Evolutionary conservation across 768 basidiomycete genomes (phyloP), one percentile per base, ranked within the genome.

Genomic region (Lentinula lateritia): DNA sequence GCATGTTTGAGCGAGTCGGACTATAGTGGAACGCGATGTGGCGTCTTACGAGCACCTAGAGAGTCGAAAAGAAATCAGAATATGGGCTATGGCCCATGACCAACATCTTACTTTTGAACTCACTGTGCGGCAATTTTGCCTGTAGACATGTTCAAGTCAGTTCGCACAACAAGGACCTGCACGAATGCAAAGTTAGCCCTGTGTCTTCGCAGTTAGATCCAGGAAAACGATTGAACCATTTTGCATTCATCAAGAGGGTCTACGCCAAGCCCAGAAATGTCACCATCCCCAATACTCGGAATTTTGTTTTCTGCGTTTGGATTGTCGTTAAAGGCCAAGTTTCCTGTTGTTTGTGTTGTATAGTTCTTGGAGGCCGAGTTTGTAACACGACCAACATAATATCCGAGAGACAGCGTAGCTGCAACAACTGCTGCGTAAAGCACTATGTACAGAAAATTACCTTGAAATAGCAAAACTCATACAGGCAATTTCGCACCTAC

Each of bases 121-220:
- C 74, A 83, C 72, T 85, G 83, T 36, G 83, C 83, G 1, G 82
- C 83, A 39, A 84, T 79, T 66, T 82, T 71, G 3, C 70, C 70
- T 1, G 68, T 62, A 5, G 65, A 55, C 70, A 71, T 71, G 18
- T 67, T 66, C 41, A 71, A 58, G 50, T 71, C 71, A 5, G 77
- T 77, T 61, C 79, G 76, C 9, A 88, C 86, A 34, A 86, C 80
- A 60, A 89, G 74, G 32, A 84, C 85, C 80, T 84, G 63, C 16
- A 45, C 55, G n/a, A 35, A 16, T 34, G 34, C 20, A 38, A n/a
- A n/a, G n/a, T 66, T 54, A 43, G 42, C 35, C 28, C 8, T 8
- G n/a, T 28, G 10, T 23, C n/a, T 38, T 5, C 16, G 18, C 28
- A 28, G 28, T 28, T 28, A 28, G 7, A 5, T 15, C 6, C 15